Conservation (phyloP, 441 rosid genomes). For the Melastoma candidum region DNA sequence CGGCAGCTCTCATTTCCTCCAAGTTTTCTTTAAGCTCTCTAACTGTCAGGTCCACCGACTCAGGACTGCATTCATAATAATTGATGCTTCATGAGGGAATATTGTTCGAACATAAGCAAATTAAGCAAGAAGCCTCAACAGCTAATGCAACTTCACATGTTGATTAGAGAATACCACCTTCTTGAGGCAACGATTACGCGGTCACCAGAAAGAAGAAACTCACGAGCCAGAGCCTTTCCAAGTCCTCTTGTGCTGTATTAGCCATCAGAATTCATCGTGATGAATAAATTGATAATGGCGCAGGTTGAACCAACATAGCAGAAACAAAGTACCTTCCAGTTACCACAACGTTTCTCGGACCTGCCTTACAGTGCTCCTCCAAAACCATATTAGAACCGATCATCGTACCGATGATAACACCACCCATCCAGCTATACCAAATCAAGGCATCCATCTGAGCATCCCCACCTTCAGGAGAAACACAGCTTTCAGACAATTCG, state of each 20-base stretch:
- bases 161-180: conserved; percentile 33
- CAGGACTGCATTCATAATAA: conserved; percentile 41
- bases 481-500: conserved; percentile 5
- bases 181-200: conserved; percentile 80
- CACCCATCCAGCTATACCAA: conserved; percentile 99
- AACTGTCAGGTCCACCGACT: conserved; percentile 61
- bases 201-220: conserved; percentile 89
- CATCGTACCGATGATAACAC: conserved; percentile 86
- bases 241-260: conserved; percentile 74
- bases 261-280: conserved; percentile 17
- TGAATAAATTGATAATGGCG: not conserved
- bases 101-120: not conserved
- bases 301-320: not conserved
- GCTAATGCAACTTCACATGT: too few relatives aligned
- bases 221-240: conserved; percentile 93
- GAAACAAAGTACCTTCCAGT: conserved; percentile 64
- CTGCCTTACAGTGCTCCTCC: conserved; percentile 85
- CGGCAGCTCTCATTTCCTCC: conserved; percentile 42
- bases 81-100: conserved; percentile 11
- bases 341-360: conserved; percentile 85
- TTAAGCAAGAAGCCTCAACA: too few relatives aligned
- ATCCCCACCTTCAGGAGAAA: conserved; percentile 64
- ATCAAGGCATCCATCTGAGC: conserved; percentile 62
- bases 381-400: conserved; percentile 83
- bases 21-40: conserved; percentile 74